Evolutionary conservation across 768 basidiomycete species (phyloP).

Genomic region (Boletus sensibilis): DNA sequence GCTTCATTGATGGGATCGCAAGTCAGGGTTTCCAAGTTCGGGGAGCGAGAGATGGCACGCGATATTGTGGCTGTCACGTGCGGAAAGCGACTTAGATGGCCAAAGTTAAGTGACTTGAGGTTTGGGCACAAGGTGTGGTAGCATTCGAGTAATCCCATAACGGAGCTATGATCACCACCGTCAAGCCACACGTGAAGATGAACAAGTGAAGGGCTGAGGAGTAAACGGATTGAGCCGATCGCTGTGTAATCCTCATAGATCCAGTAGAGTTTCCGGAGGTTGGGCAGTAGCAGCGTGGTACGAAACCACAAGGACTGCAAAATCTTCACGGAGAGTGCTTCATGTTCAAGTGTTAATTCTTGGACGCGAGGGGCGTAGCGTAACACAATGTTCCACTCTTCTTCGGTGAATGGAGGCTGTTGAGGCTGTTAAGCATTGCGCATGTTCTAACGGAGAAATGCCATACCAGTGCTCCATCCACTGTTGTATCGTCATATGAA

Average conservation of each 20-base stretch:
- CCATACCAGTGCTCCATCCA: background rate
- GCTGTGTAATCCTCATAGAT: background rate
- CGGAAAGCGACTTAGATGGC: background rate
- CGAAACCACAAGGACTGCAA: slow-evolving; percentile 1
- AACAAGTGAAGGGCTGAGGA: slow-evolving; percentile 10
- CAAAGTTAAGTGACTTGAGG: slow-evolving; percentile 3
- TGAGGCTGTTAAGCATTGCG: background rate
- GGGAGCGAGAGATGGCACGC: slow-evolving; percentile 1
- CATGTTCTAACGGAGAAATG: background rate
- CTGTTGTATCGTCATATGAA: background rate
- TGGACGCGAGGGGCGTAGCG: slow-evolving; percentile 8
- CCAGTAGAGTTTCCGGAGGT: slow-evolving; percentile 5
- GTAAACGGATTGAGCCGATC: background rate
- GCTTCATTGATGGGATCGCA: background rate
- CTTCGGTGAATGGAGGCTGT: slow-evolving; percentile 4
- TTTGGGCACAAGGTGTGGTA: slow-evolving; percentile 6
- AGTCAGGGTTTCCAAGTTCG: background rate
- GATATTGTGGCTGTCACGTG: background rate
- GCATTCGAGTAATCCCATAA: slow-evolving; percentile 3
- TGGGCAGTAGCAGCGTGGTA: slow-evolving; percentile 9
- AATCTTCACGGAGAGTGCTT: background rate
- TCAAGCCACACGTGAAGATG: slow-evolving; percentile 1
- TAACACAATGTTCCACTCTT: slow-evolving; percentile 1
- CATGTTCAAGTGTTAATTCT: background rate
- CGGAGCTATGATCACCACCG: background rate